Evolutionary conservation across 768 basidiomycete genomes (phyloP).

Genomic region (Serendipita indica): DNA sequence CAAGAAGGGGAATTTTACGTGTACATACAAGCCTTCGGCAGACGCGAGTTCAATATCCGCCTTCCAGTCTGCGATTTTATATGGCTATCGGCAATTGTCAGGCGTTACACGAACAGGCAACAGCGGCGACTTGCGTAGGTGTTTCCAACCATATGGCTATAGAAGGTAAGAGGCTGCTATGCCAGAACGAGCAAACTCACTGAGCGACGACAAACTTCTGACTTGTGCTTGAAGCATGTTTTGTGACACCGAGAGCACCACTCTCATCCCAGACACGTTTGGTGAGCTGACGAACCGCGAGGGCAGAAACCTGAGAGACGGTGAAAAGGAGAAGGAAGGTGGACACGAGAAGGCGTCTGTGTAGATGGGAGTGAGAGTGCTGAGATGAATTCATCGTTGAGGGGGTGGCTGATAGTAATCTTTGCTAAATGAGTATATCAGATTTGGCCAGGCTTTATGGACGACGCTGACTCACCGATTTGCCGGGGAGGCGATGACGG

Average conservation of each 20-base stretch:
- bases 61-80: slow-evolving; percentile 28
- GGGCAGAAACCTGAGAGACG: not conserved
- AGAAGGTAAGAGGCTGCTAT: not conserved
- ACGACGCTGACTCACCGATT: no score
- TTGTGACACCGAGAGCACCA: not conserved
- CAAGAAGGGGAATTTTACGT: not conserved
- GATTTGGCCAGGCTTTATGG: no score
- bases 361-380: no score
- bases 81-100: slow-evolving; percentile 27
- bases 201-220: not conserved
- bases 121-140: slow-evolving; percentile 27
- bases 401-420: no score
- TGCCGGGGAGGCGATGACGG: no score
- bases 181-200: not conserved
- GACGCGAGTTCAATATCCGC: slow-evolving; percentile 41
- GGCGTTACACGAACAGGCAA: not conserved
- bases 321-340: not conserved
- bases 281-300: not conserved
- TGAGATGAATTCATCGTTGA: no score
- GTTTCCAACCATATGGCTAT: slow-evolving; percentile 39
- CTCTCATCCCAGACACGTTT: not conserved
- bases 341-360: not conserved
- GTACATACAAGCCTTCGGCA: not conserved
- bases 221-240: not conserved
- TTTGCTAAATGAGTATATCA: no score